Evolutionary conservation across 176 grass and related monocot genomes (phyloP), one percentile per base, ranked within the genome.

Genomic region (Avena sativa): DNA sequence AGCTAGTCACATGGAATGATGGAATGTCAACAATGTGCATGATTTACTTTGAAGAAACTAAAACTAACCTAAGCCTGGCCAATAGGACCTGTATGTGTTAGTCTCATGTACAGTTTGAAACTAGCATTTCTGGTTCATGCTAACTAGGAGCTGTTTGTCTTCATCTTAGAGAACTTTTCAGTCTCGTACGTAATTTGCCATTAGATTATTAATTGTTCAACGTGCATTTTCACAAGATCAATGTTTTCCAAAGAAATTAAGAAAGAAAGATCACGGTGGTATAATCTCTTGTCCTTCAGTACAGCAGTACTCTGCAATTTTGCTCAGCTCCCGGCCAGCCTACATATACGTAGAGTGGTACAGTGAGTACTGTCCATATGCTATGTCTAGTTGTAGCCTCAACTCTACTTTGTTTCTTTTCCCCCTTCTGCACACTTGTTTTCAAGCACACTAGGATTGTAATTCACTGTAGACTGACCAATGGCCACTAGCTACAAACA

Each of bases 1-100:
- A 60, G 13, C 48, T 30, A 76, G 76, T 87, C 89, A 83, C 89
- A 91, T 91, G 89, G 89, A 91, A 87, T 91, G 89, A 91, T 87
- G 89, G 89, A 91, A 84, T 84, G 85, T 76, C 89, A 80, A 87
- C 85, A 87, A 76, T 87, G 68, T 87, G 64, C 61, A 61, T 81
- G 68, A 84, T 91, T 90, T 80, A 36, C 71, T 83, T 66, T 74
- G 21, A 59, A 74, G 62, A 87, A 63, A 72, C 10, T 9, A 26
- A 32, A 82, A 84, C 50, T 75, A 19, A 68, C 74, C 67, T 50
- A 81, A 71, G 38, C 16, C 51, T 73, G 76, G 44, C 76, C 15
- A 81, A 70, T 58, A 80, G 48, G 73, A 71, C 26, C 46, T 62
- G 51, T n/a, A 12, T 81, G 47, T 49, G 19, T 40, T 30, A 17